Base-by-base conservation (phyloP, 768 basidiomycete species). In the Mycena maculata region DNA sequence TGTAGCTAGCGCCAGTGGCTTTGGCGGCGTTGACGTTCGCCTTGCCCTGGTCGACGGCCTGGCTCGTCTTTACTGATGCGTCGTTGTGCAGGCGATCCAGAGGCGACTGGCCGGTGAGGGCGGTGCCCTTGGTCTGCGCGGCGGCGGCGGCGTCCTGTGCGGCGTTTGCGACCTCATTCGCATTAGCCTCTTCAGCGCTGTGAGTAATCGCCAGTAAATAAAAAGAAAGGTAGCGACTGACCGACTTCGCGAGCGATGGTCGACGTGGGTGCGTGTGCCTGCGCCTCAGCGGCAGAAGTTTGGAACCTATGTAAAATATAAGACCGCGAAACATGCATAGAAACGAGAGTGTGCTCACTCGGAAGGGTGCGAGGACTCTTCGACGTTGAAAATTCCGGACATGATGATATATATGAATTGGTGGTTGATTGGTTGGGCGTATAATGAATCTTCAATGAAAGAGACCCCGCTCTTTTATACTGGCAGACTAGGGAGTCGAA, bases 1-100 rank as follows among this genome's bases (percentile, higher is more conserved):
- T 75, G 69, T 89, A 89, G 0, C 79, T 79, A 8, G 79, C 78
- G 30, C 84, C 83, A 1, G 82, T 73, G 5, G 81, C 82, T 71
- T 85, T 85, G 0, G 80, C 82, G 15, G 78, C 75, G 9, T 84
- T 81, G 2, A 91, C 80, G 63, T 86, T 83, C 8, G 77, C 75
- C 68, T 86, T 81, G 4, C 90, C 90, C 71, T 91, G 83, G 0
- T 80, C 79, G n/a, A 86, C 87, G 22, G 89, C 90, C 1, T 76
- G 76, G 49, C 88, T 77, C 2, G 86, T 87, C 70, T 79, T 85
- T 52, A 77, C 69, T n/a, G 76, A 76, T 1, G 78, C 77, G 49
- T 81, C 74, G 6, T 68, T 71, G 44, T 79, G 72, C 23, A 86
- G 73, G 52, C 82, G 76, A 33, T 82, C 82, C 2, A 77, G 61